These are phyloP conservation scores for Cladobotryum protrusum DNA, from an alignment of 2,329 filamentous ascomycete genomes.

Conservation along the genomic window DNA sequence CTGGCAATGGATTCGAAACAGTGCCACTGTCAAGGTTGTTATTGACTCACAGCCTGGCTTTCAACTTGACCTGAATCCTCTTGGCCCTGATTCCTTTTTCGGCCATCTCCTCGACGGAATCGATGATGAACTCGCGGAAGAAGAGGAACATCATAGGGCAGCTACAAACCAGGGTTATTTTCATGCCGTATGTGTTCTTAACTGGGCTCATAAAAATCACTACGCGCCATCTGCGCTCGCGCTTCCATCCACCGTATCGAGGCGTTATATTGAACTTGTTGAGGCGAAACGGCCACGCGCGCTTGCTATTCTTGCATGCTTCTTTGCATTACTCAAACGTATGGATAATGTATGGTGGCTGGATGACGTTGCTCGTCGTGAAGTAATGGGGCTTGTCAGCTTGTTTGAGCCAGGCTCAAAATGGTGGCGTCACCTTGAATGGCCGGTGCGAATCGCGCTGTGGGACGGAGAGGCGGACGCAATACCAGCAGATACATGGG, in stretches of 20 bases:
- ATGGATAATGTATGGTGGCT: slow-evolving; percentile 64
- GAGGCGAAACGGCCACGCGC: slow-evolving; percentile 54
- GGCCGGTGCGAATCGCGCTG: slow-evolving; percentile 54
- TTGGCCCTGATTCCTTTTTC: slow-evolving; percentile 50
- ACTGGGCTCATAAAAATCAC: slow-evolving; percentile 59
- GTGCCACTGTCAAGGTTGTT: slow-evolving; percentile 51
- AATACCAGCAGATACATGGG: slow-evolving; percentile 54
- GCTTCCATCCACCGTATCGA: slow-evolving; percentile 59
- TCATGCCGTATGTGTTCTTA: slow-evolving; percentile 59
- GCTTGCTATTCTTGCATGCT: slow-evolving; percentile 58
- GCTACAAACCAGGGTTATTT: slow-evolving; percentile 48
- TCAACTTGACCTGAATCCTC: slow-evolving; percentile 51
- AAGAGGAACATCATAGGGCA: slow-evolving; percentile 24
- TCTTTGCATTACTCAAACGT: slow-evolving; percentile 58
- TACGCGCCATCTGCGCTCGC: slow-evolving; percentile 53
- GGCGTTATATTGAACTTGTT: slow-evolving; percentile 54
- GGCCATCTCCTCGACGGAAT: slow-evolving; percentile 52
- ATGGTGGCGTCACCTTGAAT: slow-evolving; percentile 57
- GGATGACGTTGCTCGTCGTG: slow-evolving; percentile 56
- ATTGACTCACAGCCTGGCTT: slow-evolving; percentile 59
- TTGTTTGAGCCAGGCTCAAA: slow-evolving; percentile 52
- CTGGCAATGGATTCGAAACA: slow-evolving; percentile 57
- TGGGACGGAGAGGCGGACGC: slow-evolving; percentile 43
- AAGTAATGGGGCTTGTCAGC: slow-evolving; percentile 58
- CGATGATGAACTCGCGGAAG: slow-evolving; percentile 46